phyloP scores from a whole-genome alignment of 2,329 filamentous ascomycete species.

The Cladophialophora immunda region DNA sequence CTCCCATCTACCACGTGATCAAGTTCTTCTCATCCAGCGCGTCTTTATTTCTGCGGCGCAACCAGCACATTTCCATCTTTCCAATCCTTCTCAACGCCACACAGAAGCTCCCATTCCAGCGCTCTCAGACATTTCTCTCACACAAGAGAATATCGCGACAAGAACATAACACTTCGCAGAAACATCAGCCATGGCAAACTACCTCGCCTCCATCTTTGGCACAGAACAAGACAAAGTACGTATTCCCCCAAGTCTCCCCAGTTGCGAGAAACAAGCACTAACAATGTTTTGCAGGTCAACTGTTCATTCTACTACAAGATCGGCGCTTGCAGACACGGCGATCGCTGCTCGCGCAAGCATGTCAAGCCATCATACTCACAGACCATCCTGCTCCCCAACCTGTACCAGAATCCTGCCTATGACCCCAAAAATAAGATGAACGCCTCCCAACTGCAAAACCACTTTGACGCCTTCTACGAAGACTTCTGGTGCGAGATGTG shows the following conservation, averaged over 20 bases:
- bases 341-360: conserved; percentile 97
- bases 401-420: conserved; percentile 99
- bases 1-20: not conserved
- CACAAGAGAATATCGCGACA: not conserved
- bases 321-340: conserved; percentile 96
- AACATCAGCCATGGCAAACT: conserved; percentile 79
- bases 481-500: conserved; percentile 99
- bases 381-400: conserved; percentile 96
- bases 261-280: conserved; percentile 34
- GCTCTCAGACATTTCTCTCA: not conserved
- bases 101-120: not conserved
- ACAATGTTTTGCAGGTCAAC: conserved; percentile 69
- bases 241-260: conserved; percentile 2
- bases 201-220: conserved; percentile 98
- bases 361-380: conserved; percentile 99
- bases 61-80: not conserved
- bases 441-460: conserved; percentile 92
- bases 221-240: conserved; percentile 91
- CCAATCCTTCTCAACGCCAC: not conserved
- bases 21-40: not conserved
- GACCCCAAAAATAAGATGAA: conserved; percentile 98
- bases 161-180: not conserved
- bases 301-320: conserved; percentile 99
- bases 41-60: not conserved
- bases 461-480: conserved; percentile 99